phyloP scores from a whole-genome alignment of 768 basidiomycete species.

The Dentipellis sp. region DNA sequence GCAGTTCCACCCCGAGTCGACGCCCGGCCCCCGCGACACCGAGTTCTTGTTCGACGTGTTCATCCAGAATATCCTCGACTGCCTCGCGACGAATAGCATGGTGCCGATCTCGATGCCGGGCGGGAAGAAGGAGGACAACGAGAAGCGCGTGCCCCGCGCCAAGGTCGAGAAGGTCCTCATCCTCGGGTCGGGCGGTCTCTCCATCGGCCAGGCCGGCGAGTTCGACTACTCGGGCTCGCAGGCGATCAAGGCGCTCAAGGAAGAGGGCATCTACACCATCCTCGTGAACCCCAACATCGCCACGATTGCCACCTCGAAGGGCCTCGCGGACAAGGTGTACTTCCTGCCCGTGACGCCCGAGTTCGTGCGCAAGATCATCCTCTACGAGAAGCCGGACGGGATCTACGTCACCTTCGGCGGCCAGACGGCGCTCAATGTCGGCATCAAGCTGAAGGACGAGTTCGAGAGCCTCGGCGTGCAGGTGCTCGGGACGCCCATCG shows the following conservation, averaged over 20 bases:
- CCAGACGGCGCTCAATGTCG: constrained; percentile 95
- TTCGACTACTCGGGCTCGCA: constrained; percentile 99
- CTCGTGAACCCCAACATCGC: constrained; percentile 99
- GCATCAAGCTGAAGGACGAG: constrained; percentile 72
- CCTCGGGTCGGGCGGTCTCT: constrained; percentile 93
- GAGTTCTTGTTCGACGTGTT: constrained; percentile 99
- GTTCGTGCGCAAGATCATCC: constrained; percentile 96
- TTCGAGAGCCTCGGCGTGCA: constrained; percentile 75
- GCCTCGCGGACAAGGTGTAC: constrained; percentile 98
- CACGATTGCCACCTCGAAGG: constrained; percentile 95
- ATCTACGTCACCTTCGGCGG: constrained; percentile 99
- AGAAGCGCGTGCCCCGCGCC: constrained; percentile 55
- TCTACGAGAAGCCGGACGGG: constrained; percentile 97
- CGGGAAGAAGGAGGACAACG: constrained; percentile 79
- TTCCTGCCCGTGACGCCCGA: constrained; percentile 98
- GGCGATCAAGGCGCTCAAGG: constrained; percentile 98
- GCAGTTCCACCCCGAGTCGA: constrained; percentile 98
- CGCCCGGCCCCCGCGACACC: constrained; percentile 94
- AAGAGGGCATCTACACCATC: constrained; percentile 98
- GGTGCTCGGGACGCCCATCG: constrained; percentile 89
- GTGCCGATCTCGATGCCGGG: constrained; percentile 63
- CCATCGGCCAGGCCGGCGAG: constrained; percentile 98
- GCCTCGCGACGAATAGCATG: constrained; percentile 44
- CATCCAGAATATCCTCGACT: constrained; percentile 78
- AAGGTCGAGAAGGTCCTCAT: constrained; percentile 92